Evolutionary conservation across 73 alveolate species (phyloP).

Genomic region (Symbiodinium pilosum): DNA sequence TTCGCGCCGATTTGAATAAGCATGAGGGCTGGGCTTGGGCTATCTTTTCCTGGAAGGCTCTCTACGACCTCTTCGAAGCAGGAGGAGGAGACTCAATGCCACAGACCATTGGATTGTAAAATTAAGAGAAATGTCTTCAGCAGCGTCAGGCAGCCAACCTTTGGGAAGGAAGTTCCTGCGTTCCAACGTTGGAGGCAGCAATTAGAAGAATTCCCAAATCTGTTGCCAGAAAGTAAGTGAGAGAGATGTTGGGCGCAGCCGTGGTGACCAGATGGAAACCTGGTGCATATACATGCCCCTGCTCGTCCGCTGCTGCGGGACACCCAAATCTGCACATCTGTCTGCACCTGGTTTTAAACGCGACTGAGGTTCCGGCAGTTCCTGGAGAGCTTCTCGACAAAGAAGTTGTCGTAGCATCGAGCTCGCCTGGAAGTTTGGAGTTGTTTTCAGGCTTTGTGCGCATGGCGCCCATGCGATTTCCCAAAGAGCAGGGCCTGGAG

Average conservation of each 20-base stretch:
- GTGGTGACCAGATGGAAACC: conserved; percentile 42
- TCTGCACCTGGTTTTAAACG: not conserved
- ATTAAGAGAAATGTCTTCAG: not conserved
- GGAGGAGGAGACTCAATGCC: not conserved
- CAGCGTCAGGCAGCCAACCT: not conserved
- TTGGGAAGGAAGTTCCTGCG: conserved; percentile 4
- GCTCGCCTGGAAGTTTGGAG: not conserved
- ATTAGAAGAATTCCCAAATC: too few relatives aligned
- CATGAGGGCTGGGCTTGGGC: too few relatives aligned
- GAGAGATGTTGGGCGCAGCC: not conserved
- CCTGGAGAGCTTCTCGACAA: conserved; percentile 63
- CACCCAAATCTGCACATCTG: not conserved
- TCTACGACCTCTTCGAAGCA: not conserved
- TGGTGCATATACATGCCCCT: conserved; percentile 80
- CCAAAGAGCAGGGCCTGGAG: conserved; percentile 82
- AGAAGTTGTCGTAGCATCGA: not conserved
- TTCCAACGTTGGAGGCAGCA: not conserved
- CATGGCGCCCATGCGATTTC: conserved; percentile 91
- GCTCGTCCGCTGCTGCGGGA: conserved; percentile 66
- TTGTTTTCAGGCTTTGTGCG: conserved; percentile 39
- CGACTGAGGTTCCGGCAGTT: conserved; percentile 61
- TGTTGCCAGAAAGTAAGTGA: too few relatives aligned
- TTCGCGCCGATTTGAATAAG: too few relatives aligned
- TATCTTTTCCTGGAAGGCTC: not conserved
- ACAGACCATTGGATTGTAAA: not conserved